Base-by-base conservation (phyloP, 257 asterid species). In the Solanum paucissectum region DNA sequence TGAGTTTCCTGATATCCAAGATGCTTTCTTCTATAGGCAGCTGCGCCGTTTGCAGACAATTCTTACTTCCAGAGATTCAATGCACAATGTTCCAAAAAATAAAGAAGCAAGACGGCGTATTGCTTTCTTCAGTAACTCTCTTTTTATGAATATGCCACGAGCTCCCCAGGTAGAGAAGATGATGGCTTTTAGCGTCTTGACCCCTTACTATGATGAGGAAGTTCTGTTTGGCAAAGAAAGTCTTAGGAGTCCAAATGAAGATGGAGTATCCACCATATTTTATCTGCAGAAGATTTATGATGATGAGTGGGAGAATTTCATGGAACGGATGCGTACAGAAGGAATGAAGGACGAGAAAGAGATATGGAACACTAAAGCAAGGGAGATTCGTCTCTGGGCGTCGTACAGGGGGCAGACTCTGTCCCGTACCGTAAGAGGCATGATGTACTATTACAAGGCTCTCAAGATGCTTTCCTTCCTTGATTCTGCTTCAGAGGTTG, bases 391-490 rank as follows among this genome's bases (percentile, higher is more conserved):
- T 88, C 93, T 84, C 34, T 96, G 99, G 99, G 99, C 99, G 42
- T 96, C 99, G n/a, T 94, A 95, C 90, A 94, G 99, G 90, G 99
- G 99, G 52, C 99, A 96, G 90, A 96, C 99, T 62, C 91, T 96
- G 40, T 93, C 98, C 16, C 96, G 99, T 71, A 96, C 99, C 11
- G 97, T 96, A 83, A 93, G 98, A 89, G 99, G 99, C 87, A 96
- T 96, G 99, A 96, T 96, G 99, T 95, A 96, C 89, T 95, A 96
- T 87, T 91, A 95, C 91, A 87, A 96, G 91, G 99, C 99, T 86
- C 94, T 96, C n/a, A 92, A 94, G 89, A 94, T 96, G 98, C 98
- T 96, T 71, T 91, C 99, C 7, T 96, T 94, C 93, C 98, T 96
- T 44, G 99, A 96, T 87, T 84, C 95, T 85, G 98, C 99, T 46